Evolutionary conservation across 73 alveolate genomes (phyloP).

Genomic region (Paramecium pentaurelia): DNA sequence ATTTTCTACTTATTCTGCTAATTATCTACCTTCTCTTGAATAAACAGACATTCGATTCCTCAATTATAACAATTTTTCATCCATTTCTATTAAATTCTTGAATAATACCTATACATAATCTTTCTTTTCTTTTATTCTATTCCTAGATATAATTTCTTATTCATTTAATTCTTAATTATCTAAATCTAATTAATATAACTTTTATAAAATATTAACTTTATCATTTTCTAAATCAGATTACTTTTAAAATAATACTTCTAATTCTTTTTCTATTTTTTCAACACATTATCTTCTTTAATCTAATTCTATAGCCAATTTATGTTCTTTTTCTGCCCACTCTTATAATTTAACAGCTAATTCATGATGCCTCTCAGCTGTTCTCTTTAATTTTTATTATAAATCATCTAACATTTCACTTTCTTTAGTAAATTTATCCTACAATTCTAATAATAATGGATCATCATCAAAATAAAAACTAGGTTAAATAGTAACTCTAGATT

Average conservation of each 20-base stretch:
- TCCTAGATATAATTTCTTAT: neutral
- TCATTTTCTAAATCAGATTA: conserved; percentile 3
- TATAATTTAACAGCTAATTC: conserved; percentile 24
- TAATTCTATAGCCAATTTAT: conserved; percentile 28
- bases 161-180: conserved; percentile 7
- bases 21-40: neutral
- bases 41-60: conserved; percentile 13
- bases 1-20: conserved; percentile 1
- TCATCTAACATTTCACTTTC: conserved; percentile 37
- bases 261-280: conserved; percentile 15
- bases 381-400: neutral
- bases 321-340: conserved; percentile 31
- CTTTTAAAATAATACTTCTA: neutral
- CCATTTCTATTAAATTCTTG: neutral
- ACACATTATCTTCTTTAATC: neutral
- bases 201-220: neutral
- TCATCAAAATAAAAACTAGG: conserved; percentile 45
- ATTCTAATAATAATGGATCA: neutral
- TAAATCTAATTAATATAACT: neutral
- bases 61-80: conserved; percentile 5
- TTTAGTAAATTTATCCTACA: conserved; percentile 17
- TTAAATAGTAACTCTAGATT: neutral
- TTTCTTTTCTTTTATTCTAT: conserved; percentile 11
- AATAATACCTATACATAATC: neutral
- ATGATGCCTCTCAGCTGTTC: conserved; percentile 44